Evolutionary conservation across 371 early-diverging fungal genomes (phyloP), one percentile per base, ranked within the genome.

Genomic region (Apophysomyces variabilis): DNA sequence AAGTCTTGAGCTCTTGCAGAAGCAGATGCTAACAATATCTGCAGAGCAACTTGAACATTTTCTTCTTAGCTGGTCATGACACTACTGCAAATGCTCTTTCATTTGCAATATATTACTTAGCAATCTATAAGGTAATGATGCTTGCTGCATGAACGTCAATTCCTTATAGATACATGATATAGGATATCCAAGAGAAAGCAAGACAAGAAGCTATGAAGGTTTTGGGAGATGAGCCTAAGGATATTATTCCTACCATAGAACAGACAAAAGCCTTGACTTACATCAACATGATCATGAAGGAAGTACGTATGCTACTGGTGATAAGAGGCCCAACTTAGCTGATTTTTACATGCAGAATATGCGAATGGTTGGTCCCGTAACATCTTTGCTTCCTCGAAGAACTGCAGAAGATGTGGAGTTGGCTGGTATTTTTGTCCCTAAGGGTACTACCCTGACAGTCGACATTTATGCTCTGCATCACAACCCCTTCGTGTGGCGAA

Each of bases 341-440:
- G 1, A 39, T 8, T 43, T 60, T 26, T 38, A 36, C 26, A 18
- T 3, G 32, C 12, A 72, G 69, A 61, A 68, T 5, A 26, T 71
- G 32, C 61, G 71, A 32, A 64, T 73, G 8, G 43, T 70, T n/a
- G 45, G 50, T 1, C 70, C 71, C 39, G 61, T 44, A 7, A 36
- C 61, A 5, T 16, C 21, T 14, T 21, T 66, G 7, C 21, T 63
- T 39, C 58, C 62, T 12, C 71, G 63, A 59, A 61, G 66, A 12
- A 75, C 75, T 1, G 60, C 66, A 7, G 76, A 84, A 64, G 79
- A 85, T 7, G 74, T 72, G 7, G 73, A 68, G 0, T 45, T 86
- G 26, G 76, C 74, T 4, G 76, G 76, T 1, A 65, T 68, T 46
- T 67, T 77, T 16, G 66, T 88, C 45, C 87, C 85, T 41, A 81